phyloP scores from a whole-genome alignment of 2,329 filamentous ascomycete genomes.

The Lanzia echinophila region DNA sequence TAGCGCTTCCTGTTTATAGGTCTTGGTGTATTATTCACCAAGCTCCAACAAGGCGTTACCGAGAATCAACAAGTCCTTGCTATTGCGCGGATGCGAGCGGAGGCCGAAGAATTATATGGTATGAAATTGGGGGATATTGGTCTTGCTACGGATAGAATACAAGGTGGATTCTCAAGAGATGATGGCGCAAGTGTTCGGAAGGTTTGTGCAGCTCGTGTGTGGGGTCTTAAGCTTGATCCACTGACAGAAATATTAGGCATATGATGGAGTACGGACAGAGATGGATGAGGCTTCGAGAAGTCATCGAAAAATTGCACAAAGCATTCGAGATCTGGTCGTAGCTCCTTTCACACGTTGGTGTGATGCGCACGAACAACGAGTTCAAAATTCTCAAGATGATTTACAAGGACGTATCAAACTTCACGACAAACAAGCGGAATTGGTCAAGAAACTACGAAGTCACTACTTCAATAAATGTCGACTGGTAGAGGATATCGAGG shows the following conservation, averaged over 20 bases:
- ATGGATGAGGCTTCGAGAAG: conserved; percentile 87
- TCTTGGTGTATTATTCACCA: conserved; percentile 88
- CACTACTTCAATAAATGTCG: conserved; percentile 99
- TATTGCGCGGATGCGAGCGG: conserved; percentile 87
- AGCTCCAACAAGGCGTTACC: conserved; percentile 91
- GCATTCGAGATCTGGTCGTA: conserved; percentile 92
- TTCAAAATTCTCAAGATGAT: conserved; percentile 93
- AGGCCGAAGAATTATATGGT: conserved; percentile 88
- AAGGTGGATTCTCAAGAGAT: conserved; percentile 79
- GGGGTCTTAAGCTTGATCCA: conserved; percentile 3
- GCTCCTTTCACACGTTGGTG: conserved; percentile 94
- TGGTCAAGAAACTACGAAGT: conserved; percentile 86
- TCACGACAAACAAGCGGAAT: conserved; percentile 85
- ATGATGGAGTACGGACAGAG: conserved; percentile 84
- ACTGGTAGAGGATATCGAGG: conserved; percentile 89
- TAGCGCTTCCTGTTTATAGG: conserved; percentile 39
- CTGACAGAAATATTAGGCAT: conserved; percentile 54
- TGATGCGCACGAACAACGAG: conserved; percentile 83
- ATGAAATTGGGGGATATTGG: conserved; percentile 75
- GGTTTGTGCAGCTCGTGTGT: conserved; percentile 55
- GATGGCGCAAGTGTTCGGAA: conserved; percentile 95
- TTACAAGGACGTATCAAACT: conserved; percentile 85
- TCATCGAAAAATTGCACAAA: conserved; percentile 93
- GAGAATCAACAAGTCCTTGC: conserved; percentile 94
- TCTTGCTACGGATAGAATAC: conserved; percentile 72